Base-by-base conservation (phyloP, 108 stramenopile genomes). In the Asterionellopsis glacialis region DNA sequence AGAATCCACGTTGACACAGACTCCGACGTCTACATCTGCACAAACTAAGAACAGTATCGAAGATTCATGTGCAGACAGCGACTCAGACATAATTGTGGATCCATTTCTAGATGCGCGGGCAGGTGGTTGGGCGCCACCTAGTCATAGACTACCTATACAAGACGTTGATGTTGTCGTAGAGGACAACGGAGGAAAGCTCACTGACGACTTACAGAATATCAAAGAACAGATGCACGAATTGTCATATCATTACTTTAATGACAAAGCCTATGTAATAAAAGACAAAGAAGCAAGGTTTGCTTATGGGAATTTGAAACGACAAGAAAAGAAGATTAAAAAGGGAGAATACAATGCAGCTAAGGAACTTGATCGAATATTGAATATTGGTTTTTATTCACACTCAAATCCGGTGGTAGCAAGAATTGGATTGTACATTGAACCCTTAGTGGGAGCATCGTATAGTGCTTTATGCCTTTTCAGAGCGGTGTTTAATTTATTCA, bases 401-500 rank as follows among this genome's bases (percentile, higher is more conserved):
- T 21, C 45, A 13, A 82, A 74, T 55, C 68, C 72, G 0, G 51
- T 77, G 13, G 61, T 77, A 14, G 45, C 76, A 11, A 64, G 65
- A 26, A 38, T 73, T 45, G 74, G 66, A 16, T 53, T 51, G 0
- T 68, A 65, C 41, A 47, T 75, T 26, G 71, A 63, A 51, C 75
- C 79, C 19, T 39, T 80, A 3, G 49, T 80, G 24, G 61, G 64
- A 23, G 61, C 72, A 24, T 41, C 57, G 3, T 62, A 64, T 16
- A 51, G 55, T 57, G 57, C 54, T 39, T 57, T 73, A 5, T 33
- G 54, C 33, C 14, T 67, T 6, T 59, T 64, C 55, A 76, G 87
- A 28, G 63, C 73, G 24, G 43, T 48, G 1, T 83, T 75, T 70
- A 88, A 88, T 28, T 54, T 85, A 13, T 58, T 79, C 11, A 83